Evolutionary conservation across 1,284 basidiomycete genomes (phyloP).

Genomic region (Pseudozyma pruni): DNA sequence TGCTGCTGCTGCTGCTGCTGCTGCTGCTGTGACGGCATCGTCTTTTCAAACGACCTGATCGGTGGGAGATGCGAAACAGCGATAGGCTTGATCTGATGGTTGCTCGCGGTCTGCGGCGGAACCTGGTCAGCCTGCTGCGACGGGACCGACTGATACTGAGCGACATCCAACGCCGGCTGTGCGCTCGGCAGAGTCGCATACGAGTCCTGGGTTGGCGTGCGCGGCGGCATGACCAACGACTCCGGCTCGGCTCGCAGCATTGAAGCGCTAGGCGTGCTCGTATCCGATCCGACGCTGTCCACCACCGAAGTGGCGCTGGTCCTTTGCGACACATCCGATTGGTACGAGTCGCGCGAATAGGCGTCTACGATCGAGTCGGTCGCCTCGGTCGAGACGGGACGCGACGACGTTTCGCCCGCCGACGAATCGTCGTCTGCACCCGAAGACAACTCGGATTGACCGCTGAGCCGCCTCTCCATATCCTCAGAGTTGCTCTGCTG

Average conservation of each 20-base stretch:
- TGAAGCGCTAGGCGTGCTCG: slow-evolving; percentile 1
- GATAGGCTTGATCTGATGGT: slow-evolving; percentile 46
- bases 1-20: slow-evolving; percentile 23
- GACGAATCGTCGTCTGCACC: slow-evolving; percentile 45
- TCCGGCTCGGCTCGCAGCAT: slow-evolving; percentile 3
- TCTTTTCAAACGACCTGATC: slow-evolving; percentile 54
- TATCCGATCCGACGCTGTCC: slow-evolving; percentile 31
- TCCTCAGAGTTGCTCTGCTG: slow-evolving; percentile 31
- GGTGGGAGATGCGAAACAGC: slow-evolving; percentile 51
- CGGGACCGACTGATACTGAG: not conserved
- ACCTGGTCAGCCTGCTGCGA: slow-evolving; percentile 6
- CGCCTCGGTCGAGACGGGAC: slow-evolving; percentile 52
- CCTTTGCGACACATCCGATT: slow-evolving; percentile 54
- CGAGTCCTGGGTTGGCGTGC: slow-evolving; percentile 51
- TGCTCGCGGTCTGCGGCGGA: slow-evolving; percentile 3
- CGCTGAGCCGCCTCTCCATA: slow-evolving; percentile 50
- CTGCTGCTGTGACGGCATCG: slow-evolving; percentile 22
- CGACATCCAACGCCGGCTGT: slow-evolving; percentile 6
- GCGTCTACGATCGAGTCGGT: slow-evolving; percentile 59
- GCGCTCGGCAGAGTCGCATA: slow-evolving; percentile 2
- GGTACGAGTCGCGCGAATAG: slow-evolving; percentile 57
- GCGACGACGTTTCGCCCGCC: slow-evolving; percentile 39
- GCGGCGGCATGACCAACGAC: slow-evolving; percentile 29
- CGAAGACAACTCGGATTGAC: slow-evolving; percentile 48
- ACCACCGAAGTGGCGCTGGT: slow-evolving; percentile 54